Percentiles rank a stretch among this genome's conserved stretches.
These are phyloP conservation scores for Tetrahymena malaccensis DNA, from an alignment of 73 alveolate species.

Conservation along the genomic window DNA sequence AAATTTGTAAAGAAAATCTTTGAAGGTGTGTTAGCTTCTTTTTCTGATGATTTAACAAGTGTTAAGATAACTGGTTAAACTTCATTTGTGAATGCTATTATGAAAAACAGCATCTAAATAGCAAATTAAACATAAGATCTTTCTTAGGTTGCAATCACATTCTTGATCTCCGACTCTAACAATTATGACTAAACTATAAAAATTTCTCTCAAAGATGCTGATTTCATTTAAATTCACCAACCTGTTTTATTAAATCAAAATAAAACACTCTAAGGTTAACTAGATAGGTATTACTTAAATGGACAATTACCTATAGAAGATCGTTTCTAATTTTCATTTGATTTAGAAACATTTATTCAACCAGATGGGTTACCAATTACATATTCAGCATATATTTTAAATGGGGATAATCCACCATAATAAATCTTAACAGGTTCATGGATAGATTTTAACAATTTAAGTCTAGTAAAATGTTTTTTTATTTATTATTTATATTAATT, in stretches of 20 bases:
- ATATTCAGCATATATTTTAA: neutral
- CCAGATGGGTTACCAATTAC: neutral
- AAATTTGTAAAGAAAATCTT: neutral
- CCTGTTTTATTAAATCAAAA: neutral
- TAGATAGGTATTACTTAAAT: neutral
- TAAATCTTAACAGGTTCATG: neutral
- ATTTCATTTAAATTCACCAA: neutral
- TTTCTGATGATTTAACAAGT: neutral
- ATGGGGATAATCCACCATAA: neutral
- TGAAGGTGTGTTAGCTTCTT: neutral
- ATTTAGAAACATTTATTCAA: neutral
- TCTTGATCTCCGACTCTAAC: neutral
- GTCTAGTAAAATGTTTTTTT: neutral
- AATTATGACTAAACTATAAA: neutral
- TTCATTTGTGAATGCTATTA: neutral
- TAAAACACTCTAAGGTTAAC: neutral
- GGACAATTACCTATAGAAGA: neutral
- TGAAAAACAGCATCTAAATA: neutral
- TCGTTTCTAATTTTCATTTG: neutral
- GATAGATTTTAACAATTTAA: neutral
- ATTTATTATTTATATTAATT: too few species aligned
- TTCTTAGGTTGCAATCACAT: neutral
- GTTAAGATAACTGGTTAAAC: neutral
- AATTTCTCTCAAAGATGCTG: neutral
- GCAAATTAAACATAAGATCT: neutral